phyloP scores from a whole-genome alignment of 345 rosid species.

The Syzygium aromaticum region DNA sequence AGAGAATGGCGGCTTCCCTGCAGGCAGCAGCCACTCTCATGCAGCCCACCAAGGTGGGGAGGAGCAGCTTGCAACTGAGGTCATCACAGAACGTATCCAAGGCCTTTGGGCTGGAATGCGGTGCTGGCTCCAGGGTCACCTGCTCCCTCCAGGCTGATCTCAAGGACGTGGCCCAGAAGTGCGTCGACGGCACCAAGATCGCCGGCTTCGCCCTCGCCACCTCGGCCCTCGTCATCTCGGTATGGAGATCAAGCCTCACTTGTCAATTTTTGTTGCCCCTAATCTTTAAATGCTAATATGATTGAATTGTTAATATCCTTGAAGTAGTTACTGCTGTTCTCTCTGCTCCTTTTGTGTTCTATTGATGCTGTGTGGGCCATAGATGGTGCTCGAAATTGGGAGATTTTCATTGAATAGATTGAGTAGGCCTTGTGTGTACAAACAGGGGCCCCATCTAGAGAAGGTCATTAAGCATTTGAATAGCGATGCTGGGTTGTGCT shows the following conservation, averaged over 20 bases:
- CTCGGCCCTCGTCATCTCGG: constrained; percentile 94
- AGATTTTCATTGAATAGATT: neutral
- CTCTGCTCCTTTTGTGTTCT: neutral
- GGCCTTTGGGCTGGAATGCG: constrained; percentile 51
- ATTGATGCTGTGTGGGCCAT: neutral
- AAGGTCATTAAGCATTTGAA: neutral
- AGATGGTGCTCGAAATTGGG: neutral
- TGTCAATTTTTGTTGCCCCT: neutral
- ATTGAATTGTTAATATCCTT: neutral
- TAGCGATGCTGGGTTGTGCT: neutral
- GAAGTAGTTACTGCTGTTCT: neutral
- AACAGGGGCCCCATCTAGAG: neutral
- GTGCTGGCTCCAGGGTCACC: constrained; percentile 40
- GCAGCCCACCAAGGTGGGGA: constrained; percentile 61
- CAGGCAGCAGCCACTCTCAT: constrained; percentile 84
- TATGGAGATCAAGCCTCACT: constrained; percentile 8
- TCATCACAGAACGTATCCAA: constrained; percentile 39
- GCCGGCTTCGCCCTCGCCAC: constrained; percentile 92
- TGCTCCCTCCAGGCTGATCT: constrained; percentile 68
- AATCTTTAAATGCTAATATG: neutral
- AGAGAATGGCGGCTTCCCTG: constrained; percentile 71
- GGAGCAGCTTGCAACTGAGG: constrained; percentile 31
- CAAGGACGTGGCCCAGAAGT: constrained; percentile 68
- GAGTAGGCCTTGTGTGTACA: neutral
- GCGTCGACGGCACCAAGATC: constrained; percentile 60